Percentiles rank a stretch among this genome's conserved stretches.
Conservation (phyloP, 805 yeast genomes). For the Ogataea ramenticola region DNA sequence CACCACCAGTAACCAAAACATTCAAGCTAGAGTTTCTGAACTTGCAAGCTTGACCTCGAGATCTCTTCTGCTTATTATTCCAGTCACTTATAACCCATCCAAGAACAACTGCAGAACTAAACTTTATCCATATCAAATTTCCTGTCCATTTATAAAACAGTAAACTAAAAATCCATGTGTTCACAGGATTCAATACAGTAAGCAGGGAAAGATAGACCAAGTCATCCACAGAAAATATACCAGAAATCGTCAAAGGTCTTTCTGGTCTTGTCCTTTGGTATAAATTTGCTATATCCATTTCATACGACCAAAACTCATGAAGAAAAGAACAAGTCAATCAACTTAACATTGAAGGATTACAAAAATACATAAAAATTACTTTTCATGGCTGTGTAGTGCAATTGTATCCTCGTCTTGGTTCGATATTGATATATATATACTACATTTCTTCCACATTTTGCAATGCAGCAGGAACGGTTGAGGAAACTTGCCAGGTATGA, state of each 20-base stretch:
- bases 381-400: no score
- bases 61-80: background rate
- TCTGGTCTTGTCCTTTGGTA: background rate
- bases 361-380: no score
- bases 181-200: constrained; percentile 13
- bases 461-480: no score
- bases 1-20: constrained; percentile 45
- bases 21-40: constrained; percentile 3
- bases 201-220: constrained; percentile 8
- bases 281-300: background rate
- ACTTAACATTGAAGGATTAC: no score
- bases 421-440: no score
- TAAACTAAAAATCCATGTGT: constrained; percentile 10
- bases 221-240: constrained; percentile 7
- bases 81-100: background rate
- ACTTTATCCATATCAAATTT: constrained; percentile 9
- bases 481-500: no score
- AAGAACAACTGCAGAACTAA: background rate
- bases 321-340: no score
- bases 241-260: background rate
- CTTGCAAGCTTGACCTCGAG: no score
- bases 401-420: no score
- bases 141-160: constrained; percentile 2
- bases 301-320: no score
- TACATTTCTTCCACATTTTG: no score